Evolutionary conservation across 83 land plant species (phyloP).

Genomic region (Larix sibirica): DNA sequence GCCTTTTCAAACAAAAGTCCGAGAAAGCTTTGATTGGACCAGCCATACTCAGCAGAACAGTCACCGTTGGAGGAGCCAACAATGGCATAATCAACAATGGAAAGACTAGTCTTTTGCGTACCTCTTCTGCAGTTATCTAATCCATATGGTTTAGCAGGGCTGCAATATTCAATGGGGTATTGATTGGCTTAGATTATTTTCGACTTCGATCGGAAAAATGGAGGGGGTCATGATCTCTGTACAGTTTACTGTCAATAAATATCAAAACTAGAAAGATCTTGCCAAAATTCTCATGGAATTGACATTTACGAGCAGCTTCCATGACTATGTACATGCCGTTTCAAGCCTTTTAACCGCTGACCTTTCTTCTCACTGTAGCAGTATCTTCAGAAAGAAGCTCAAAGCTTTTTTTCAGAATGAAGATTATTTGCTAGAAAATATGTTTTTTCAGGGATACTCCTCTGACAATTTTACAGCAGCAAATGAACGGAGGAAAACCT

Average conservation of each 20-base stretch:
- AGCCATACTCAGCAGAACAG: not conserved
- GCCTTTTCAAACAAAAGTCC: constrained; percentile 52
- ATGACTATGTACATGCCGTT: not conserved
- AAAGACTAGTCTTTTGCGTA: constrained; percentile 1
- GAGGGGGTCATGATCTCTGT: not conserved
- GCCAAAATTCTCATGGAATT: not conserved
- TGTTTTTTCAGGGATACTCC: not conserved
- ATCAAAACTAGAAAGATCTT: not conserved
- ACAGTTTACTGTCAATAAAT: not conserved
- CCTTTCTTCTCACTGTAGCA: not conserved
- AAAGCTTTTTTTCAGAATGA: not conserved
- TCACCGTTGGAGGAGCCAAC: not conserved
- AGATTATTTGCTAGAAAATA: not conserved
- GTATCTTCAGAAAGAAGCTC: not conserved
- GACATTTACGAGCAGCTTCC: not conserved
- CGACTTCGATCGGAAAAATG: not conserved
- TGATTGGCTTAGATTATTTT: not conserved
- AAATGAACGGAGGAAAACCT: not conserved
- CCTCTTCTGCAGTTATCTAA: constrained; percentile 8
- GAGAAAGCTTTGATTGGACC: constrained; percentile 24
- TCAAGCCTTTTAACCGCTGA: constrained; percentile 2
- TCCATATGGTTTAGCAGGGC: not conserved
- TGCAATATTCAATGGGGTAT: not conserved
- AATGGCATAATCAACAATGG: not conserved
- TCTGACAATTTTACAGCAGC: not conserved